Evolutionary conservation across 106 monocot genomes (phyloP).

Genomic region (Dioscorea zingiberensis): DNA sequence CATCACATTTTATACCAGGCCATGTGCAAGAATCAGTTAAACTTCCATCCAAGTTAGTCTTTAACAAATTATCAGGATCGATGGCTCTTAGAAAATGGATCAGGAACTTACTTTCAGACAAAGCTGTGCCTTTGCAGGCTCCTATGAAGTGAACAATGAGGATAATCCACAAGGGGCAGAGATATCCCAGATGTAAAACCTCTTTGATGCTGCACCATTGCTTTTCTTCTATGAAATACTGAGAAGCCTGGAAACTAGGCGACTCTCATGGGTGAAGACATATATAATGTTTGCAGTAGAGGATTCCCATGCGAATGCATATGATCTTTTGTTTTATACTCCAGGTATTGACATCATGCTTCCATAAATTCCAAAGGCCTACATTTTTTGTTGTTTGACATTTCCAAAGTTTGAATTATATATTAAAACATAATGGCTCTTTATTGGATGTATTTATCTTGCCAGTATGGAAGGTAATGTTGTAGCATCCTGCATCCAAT

Average conservation of each 20-base stretch:
- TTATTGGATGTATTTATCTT: too few species aligned
- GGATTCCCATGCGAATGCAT: neutral
- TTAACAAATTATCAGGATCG: conserved; percentile 7
- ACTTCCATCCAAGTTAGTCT: neutral
- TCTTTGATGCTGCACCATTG: neutral
- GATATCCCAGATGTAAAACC: neutral
- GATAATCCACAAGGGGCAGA: neutral
- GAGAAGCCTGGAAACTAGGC: too few species aligned
- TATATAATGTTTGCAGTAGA: conserved; percentile 3
- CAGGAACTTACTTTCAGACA: conserved; percentile 11
- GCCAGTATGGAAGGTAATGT: too few species aligned
- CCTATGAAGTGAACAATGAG: neutral
- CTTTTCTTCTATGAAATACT: neutral
- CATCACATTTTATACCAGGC: conserved; percentile 18
- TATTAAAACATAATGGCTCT: too few species aligned
- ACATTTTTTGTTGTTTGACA: neutral
- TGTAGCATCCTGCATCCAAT: too few species aligned
- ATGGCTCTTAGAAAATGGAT: conserved; percentile 4
- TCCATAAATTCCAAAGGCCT: conserved; percentile 3
- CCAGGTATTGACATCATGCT: neutral
- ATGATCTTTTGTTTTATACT: neutral
- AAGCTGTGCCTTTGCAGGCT: neutral
- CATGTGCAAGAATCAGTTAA: conserved; percentile 9
- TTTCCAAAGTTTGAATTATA: too few species aligned
- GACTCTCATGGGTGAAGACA: too few species aligned